These are phyloP conservation scores for Leucogyrophana mollusca DNA, from an alignment of 768 basidiomycete genomes.

Conservation along the genomic window DNA sequence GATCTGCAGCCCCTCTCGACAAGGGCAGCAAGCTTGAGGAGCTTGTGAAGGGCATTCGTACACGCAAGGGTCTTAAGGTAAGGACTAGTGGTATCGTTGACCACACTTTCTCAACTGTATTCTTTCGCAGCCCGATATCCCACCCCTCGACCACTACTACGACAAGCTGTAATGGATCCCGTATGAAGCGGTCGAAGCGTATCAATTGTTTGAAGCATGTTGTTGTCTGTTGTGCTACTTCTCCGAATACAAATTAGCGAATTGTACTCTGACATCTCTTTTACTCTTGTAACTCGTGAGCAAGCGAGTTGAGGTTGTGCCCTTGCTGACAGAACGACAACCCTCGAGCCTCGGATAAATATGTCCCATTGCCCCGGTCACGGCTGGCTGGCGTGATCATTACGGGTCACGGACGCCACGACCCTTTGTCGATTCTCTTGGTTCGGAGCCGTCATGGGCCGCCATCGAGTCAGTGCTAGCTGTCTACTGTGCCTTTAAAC, in stretches of 20 bases:
- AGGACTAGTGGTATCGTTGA: slow-evolving; percentile 7
- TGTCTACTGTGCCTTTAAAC: too few species aligned
- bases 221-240: slow-evolving; percentile 19
- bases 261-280: slow-evolving; percentile 13
- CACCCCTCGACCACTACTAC: slow-evolving; percentile 85
- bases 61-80: slow-evolving; percentile 94
- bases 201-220: slow-evolving; percentile 6
- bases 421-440: too few species aligned
- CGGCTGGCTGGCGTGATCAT: too few species aligned
- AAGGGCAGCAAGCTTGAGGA: slow-evolving; percentile 92
- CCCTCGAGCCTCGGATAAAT: too few species aligned
- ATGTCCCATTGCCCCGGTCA: too few species aligned
- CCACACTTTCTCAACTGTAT: slow-evolving; percentile 10
- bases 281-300: too few species aligned
- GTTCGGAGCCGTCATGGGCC: too few species aligned
- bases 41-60: slow-evolving; percentile 77
- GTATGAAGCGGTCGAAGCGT: neutral
- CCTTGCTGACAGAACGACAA: too few species aligned
- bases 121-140: slow-evolving; percentile 72
- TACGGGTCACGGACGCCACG: too few species aligned
- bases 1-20: slow-evolving; percentile 66
- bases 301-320: too few species aligned
- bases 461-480: too few species aligned
- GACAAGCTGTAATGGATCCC: slow-evolving; percentile 72
- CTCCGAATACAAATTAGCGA: too few species aligned